Evolutionary conservation across 2,329 filamentous ascomycete genomes (phyloP), one percentile per base, ranked within the genome.

Genomic region (Fusarium robinianum): DNA sequence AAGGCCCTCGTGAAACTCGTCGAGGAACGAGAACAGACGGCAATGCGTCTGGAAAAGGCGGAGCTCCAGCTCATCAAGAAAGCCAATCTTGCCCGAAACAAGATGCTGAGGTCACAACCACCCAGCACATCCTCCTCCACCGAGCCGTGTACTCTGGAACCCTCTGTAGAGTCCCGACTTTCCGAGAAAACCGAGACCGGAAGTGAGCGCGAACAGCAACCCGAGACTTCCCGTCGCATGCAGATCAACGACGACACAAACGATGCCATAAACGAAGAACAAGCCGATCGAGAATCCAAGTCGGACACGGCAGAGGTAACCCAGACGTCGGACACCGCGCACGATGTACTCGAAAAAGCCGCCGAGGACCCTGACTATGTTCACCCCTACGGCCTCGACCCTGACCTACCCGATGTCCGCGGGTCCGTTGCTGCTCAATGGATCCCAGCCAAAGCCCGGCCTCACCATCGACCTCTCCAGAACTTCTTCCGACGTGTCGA

Each of bases 401-500:
- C 62, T 5, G 45, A 56, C 9, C 55, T 74, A 0, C 68, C 70
- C 10, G 71, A 74, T 21, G 65, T 73, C 4, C 66, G 71, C 31
- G 72, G 72, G 18, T 73, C 72, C 44, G 72, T 89, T 24, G 87
- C 88, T 9, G 81, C 84, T 10, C 85, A 84, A 53, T 95, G 87
- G 84, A 73, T 96, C 25, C 77, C 83, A 11, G 72, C 75, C 8
- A 85, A 88, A 67, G 78, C 90, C 58, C 81, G 90, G 29, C 90
- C 90, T 2, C 84, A 85, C 2, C 90, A 96, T 64, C 64, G 75
- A 1, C 72, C 78, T 5, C 67, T 94, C 15, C 80, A 79, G 11
- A 75, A 88, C 32, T 79, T 91, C 55, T 88, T 90, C 56, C 85
- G 90, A 64, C 94, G 95, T 67, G 91, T 96, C 11, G 94, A 99